Evolutionary conservation across 345 rosid genomes (phyloP), one percentile per base, ranked within the genome.

Genomic region (Anastatica hierochuntica): DNA sequence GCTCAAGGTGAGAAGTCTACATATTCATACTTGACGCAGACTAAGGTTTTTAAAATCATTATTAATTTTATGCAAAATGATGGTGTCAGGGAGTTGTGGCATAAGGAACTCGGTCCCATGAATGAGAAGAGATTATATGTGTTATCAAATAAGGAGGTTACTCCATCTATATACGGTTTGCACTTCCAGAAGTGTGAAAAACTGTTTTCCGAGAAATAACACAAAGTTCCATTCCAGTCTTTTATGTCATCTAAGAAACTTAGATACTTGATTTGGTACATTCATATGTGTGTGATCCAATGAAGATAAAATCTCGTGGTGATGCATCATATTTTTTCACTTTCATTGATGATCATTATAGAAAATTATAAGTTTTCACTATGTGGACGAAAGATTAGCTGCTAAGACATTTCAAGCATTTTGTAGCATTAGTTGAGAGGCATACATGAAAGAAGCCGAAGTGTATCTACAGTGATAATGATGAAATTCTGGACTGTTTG

Each of bases 351-450:
- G 11, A 43, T 43, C 15, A 43, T 7, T 43, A 4, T 6, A 43
- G 0, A 1, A 43, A 21, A 6, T 21, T 45, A 18, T 45, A 18
- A 7, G 49, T 45, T 11, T 44, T 0, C 2, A 24, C 11, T 21
- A 44, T 24, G 49, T 13, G 10, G 49, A 44, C 5, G 0, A 54
- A 54, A 8, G 29, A 54, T 26, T 13, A 0, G 39, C 17, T 39
- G 15, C 5, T 54, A 10, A 23, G 21, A 14, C 23, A 37, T 23
- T 40, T 52, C 23, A n/a, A n/a, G n/a, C n/a, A n/a, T n/a, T n/a
- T n/a, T n/a, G n/a, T n/a, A n/a, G n/a, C n/a, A n/a, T n/a, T 21
- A 21, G 57, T 37, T 37, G 57, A 52, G 10, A 52, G 56, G 36
- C 44, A 37, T 0, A 52, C 14, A 1, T 0, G 24, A 26, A 35